Conservation (phyloP, 2,329 filamentous ascomycete genomes). For the Neofusicoccum sp. region DNA sequence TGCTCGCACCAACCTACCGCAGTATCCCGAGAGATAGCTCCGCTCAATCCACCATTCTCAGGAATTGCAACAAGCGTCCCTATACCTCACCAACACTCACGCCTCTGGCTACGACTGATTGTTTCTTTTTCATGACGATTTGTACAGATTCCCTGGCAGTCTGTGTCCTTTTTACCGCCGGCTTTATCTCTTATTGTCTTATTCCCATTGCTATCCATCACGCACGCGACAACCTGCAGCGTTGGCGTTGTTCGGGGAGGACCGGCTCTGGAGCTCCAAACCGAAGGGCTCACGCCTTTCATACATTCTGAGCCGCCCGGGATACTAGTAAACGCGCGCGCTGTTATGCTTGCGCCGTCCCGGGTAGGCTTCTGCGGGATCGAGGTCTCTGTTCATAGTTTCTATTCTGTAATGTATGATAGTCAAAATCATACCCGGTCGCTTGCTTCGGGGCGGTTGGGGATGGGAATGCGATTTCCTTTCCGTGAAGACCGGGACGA, state of each 20-base stretch:
- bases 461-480: slow-evolving; percentile 34
- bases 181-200: slow-evolving; percentile 12
- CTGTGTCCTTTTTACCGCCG: slow-evolving; percentile 9
- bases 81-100: neutral
- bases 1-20: neutral
- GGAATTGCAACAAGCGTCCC: slow-evolving; percentile 5
- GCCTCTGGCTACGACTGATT: slow-evolving; percentile 19
- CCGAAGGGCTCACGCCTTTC: neutral
- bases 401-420: slow-evolving; percentile 45
- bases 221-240: slow-evolving; percentile 12
- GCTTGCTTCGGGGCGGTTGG: slow-evolving; percentile 22
- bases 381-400: slow-evolving; percentile 40
- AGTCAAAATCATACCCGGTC: slow-evolving; percentile 18
- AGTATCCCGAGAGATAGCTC: neutral
- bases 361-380: slow-evolving; percentile 27
- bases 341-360: slow-evolving; percentile 20
- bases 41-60: neutral
- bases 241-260: slow-evolving; percentile 18
- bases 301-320: slow-evolving; percentile 37
- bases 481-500: slow-evolving; percentile 23
- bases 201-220: slow-evolving; percentile 17
- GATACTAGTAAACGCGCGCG: slow-evolving; percentile 23
- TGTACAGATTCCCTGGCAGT: slow-evolving; percentile 18
- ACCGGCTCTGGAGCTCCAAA: slow-evolving; percentile 12
- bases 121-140: slow-evolving; percentile 18